Evolutionary conservation across 2,329 filamentous ascomycete species (phyloP).

Genomic region (Hymenotorrendiella dingleyae): DNA sequence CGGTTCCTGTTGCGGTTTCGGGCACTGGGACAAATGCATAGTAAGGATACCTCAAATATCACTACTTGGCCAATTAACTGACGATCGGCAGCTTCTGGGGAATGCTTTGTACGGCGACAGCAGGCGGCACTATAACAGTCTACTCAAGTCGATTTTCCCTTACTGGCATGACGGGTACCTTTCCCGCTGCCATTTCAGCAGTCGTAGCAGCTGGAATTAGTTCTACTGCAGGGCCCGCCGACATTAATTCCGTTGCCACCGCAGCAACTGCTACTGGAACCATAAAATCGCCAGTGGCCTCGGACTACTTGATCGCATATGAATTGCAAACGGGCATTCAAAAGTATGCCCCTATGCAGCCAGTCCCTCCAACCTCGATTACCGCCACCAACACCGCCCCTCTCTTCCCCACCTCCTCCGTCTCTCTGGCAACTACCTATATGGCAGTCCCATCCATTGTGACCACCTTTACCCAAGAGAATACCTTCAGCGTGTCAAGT

Average conservation of each 20-base stretch:
- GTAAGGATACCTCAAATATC: conserved; percentile 16
- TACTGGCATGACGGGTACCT: conserved; percentile 56
- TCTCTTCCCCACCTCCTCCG: conserved; percentile 32
- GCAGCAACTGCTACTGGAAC: conserved; percentile 3
- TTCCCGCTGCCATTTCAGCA: conserved; percentile 39
- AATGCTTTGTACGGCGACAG: conserved; percentile 48
- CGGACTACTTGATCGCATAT: conserved; percentile 28
- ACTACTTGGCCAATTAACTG: conserved; percentile 5
- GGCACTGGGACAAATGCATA: conserved; percentile 29
- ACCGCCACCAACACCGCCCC: conserved; percentile 33
- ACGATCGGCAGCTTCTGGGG: conserved; percentile 46
- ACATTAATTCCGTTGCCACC: conserved; percentile 18
- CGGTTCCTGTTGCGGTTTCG: conserved; percentile 23
- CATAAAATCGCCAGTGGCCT: conserved; percentile 11
- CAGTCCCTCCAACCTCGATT: conserved; percentile 32
- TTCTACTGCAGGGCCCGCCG: conserved; percentile 31
- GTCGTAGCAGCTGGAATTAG: conserved; percentile 33
- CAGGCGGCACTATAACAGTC: conserved; percentile 50
- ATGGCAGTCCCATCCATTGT: conserved; percentile 27
- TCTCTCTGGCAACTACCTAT: conserved; percentile 30
- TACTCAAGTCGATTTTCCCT: conserved; percentile 61
- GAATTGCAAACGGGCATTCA: conserved; percentile 32
- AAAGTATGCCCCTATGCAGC: conserved; percentile 37
- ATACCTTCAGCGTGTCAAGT: conserved; percentile 31
- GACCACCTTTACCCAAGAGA: conserved; percentile 33